Evolutionary conservation across 2,329 filamentous ascomycete species (phyloP), one percentile per base, ranked within the genome.

Genomic region (Fusarium nygamai): DNA sequence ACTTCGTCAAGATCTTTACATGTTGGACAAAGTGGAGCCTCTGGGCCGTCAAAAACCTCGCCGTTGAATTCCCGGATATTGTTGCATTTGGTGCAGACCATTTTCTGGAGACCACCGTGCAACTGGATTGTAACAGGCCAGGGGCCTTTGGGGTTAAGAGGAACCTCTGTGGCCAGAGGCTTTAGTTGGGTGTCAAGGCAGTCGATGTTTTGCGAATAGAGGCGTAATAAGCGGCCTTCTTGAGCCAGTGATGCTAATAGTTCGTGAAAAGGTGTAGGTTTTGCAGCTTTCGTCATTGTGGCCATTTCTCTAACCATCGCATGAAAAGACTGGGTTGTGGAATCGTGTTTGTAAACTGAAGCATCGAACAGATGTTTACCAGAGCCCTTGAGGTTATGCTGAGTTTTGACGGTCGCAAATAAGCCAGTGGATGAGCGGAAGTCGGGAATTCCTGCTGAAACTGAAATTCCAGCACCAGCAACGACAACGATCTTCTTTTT

Each of bases 121-220:
- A 99, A 88, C 82, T 98, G 96, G 69, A 99, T 91, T 2, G 96
- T 97, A 74, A 91, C 91, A 6, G 96, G 96, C 96, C 96, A 99
- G 22, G 95, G 95, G 1, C 92, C 95, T 81, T 96, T 97, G 74
- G 90, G 75, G 70, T 92, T 92, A 19, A 99, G 87, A 3, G 96
- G 96, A 4, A 98, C 91, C 59, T 89, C 88, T 1, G 96, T 98
- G 33, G 89, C 88, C 14, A 99, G 86, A 6, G 96, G 95, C 53
- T 91, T 86, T 82, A 99, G 88, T 13, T 91, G 90, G 1, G 94
- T 96, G 78, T 99, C 96, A 74, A 99, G 93, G 67, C 95, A 94
- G 84, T 99, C 96, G 39, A 99, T 96, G 77, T 99, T 99, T 81
- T 99, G 96, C 6, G 94, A 96, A 82, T 99, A 99, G 12, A 99